Evolutionary conservation across 2,329 filamentous ascomycete genomes (phyloP).

Genomic region (Ophiobolus disseminans): DNA sequence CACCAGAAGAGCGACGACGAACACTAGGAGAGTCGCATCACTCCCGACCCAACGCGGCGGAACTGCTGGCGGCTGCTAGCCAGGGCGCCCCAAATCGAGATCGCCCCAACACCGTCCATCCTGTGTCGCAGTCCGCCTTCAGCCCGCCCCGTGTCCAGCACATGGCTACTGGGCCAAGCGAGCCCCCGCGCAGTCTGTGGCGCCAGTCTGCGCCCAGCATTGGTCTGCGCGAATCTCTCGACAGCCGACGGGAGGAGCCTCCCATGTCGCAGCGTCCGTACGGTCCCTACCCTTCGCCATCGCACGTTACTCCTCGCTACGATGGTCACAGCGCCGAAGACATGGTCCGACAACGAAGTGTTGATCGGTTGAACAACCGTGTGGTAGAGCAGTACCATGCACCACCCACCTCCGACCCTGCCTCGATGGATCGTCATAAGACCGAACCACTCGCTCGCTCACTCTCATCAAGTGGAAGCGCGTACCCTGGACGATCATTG

Average conservation of each 20-base stretch:
- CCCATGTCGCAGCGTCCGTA: slow-evolving; percentile 37
- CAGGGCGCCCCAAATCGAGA: slow-evolving; percentile 36
- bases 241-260: slow-evolving; percentile 41
- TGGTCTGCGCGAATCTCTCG: slow-evolving; percentile 32
- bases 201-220: slow-evolving; percentile 37
- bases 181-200: slow-evolving; percentile 40
- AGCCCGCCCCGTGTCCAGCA: slow-evolving; percentile 45
- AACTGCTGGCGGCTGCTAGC: slow-evolving; percentile 34
- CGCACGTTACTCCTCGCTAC: slow-evolving; percentile 33
- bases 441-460: slow-evolving; percentile 45
- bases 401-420: slow-evolving; percentile 49
- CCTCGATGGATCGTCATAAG: slow-evolving; percentile 41
- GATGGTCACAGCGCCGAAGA: slow-evolving; percentile 34
- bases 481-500: slow-evolving; percentile 32
- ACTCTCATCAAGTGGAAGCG: slow-evolving; percentile 39
- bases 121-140: slow-evolving; percentile 47
- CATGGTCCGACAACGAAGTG: slow-evolving; percentile 41
- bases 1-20: slow-evolving; percentile 42
- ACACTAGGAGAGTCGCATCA: slow-evolving; percentile 47
- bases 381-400: slow-evolving; percentile 49
- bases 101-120: slow-evolving; percentile 49
- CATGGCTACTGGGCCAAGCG: slow-evolving; percentile 18
- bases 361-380: slow-evolving; percentile 42
- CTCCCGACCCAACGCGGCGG: slow-evolving; percentile 40
- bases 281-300: slow-evolving; percentile 37